Conservation (phyloP, 805 yeast genomes). For the Metschnikowia matae region DNA sequence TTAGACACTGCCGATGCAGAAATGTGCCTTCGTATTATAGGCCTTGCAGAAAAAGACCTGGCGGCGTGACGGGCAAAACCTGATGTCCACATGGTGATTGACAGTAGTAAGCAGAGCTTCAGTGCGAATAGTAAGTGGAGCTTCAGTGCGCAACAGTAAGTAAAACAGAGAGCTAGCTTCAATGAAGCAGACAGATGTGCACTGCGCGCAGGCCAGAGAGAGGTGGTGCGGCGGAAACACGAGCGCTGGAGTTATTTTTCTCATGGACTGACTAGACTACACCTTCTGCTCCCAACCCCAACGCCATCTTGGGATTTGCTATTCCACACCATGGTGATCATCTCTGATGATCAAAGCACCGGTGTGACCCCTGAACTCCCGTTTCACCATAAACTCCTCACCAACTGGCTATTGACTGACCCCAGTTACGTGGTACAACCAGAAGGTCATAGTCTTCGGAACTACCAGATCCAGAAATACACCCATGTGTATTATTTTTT, state of each 20-base stretch:
- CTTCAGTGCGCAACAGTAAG: too few species aligned
- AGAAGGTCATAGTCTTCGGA: conserved; percentile 16
- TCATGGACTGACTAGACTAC: neutral
- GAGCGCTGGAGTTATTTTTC: neutral
- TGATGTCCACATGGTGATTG: neutral
- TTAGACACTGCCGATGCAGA: conserved; percentile 3
- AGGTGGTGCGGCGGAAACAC: neutral
- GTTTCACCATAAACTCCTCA: conserved; percentile 5
- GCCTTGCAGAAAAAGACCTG: neutral
- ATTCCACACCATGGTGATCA: conserved; percentile 1
- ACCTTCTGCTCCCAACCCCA: neutral
- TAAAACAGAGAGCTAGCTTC: too few species aligned
- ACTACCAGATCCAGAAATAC: conserved; percentile 41
- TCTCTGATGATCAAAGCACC: neutral
- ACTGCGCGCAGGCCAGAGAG: neutral
- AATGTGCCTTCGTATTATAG: neutral
- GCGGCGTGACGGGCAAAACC: neutral
- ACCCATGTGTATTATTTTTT: conserved; percentile 43
- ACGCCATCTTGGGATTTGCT: neutral
- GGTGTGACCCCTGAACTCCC: neutral
- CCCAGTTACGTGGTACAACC: conserved; percentile 13
- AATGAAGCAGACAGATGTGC: too few species aligned
- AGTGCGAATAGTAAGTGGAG: neutral
- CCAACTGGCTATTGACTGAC: conserved; percentile 27
- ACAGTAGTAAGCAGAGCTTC: neutral